Base-by-base conservation (phyloP, 2,329 filamentous ascomycete genomes). In the Claviceps sp. region DNA sequence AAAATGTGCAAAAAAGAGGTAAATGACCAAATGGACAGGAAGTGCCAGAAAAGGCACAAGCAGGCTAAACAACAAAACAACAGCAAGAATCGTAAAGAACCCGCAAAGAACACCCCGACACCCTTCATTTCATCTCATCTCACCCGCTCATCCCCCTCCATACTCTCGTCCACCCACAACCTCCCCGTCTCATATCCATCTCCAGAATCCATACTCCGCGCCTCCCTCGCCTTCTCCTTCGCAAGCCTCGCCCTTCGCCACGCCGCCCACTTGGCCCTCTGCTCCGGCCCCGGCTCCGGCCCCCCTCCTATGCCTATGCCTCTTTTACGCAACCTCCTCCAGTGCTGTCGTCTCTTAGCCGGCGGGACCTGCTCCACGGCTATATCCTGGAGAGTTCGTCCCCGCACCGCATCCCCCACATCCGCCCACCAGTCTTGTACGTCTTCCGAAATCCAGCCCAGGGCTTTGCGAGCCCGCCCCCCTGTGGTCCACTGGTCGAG, bases 401-500 rank as follows among this genome's bases (percentile, higher is more conserved):
- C 72, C 4, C 67, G 68, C 6, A 67, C 60, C 53, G 65, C 65
- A 58, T 81, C 78, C 47, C 67, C 63, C 5, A 71, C 54, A 34
- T 81, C 77, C 0, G 74, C 75, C 22, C 67, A 48, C 55, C 67
- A 61, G 57, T 81, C 78, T 6, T 65, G 63, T 1, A 71, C 55
- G 38, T 77, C 71, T 48, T 78, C 72, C 4, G 61, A 58, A 1
- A 69, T 56, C 44, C 64, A 61, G n/a, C 61, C 62, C 14, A 65
- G 62, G 3, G 72, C 44, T 1, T 56, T 58, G 40, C 75, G 73
- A 5, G 75, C 75, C 37, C 64, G 65, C 1, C 78, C 78, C 16
- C 75, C 73, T 0, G 76, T 77, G 8, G 70, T 61, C 79, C 79
- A 83, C 58, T 82, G 72, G 60, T 84, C 79, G 13, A 83, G 59